Percentiles rank a stretch among this genome's conserved stretches.
phyloP scores from a whole-genome alignment of 192 early-diverging fungal species.

The Gamsiella multidivaricata region DNA sequence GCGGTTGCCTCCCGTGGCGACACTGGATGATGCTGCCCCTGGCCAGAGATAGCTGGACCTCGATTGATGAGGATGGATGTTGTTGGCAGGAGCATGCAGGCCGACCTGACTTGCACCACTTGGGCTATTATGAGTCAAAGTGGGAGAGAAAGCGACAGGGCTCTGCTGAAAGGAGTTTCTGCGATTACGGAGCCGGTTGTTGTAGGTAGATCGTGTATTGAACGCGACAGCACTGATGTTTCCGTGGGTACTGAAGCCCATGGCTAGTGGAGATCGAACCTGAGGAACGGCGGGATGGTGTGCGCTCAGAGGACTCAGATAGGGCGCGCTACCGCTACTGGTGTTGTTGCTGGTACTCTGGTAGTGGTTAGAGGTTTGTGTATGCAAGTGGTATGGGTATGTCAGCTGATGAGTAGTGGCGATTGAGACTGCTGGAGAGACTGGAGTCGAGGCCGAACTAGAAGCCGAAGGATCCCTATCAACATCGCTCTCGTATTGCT shows the following conservation, averaged over 20 bases:
- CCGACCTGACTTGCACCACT: not conserved
- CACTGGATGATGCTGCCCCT: not conserved
- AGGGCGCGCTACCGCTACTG: slow-evolving; percentile 16
- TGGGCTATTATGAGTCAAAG: slow-evolving; percentile 26
- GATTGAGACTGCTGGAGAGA: not conserved
- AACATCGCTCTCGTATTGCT: slow-evolving; percentile 20
- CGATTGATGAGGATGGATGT: slow-evolving; percentile 16
- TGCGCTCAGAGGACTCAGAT: slow-evolving; percentile 20
- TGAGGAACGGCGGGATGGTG: slow-evolving; percentile 34
- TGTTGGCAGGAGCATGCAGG: not conserved
- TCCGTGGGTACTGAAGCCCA: slow-evolving; percentile 21
- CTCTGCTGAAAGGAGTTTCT: slow-evolving; percentile 35
- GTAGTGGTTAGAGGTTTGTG: not conserved
- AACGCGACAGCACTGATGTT: slow-evolving; percentile 7
- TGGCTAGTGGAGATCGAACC: slow-evolving; percentile 45
- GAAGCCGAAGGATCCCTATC: slow-evolving; percentile 8
- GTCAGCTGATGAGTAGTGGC: not conserved
- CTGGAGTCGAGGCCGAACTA: not conserved
- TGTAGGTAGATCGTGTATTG: slow-evolving; percentile 20
- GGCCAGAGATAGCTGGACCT: slow-evolving; percentile 24
- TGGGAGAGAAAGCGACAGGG: slow-evolving; percentile 37
- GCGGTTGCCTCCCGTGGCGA: slow-evolving; percentile 13
- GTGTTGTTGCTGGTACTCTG: not conserved
- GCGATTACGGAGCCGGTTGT: slow-evolving; percentile 19
- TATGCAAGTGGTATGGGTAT: slow-evolving; percentile 8